Percentiles rank a stretch among this genome's conserved stretches.
Evolutionary conservation across 2,329 filamentous ascomycete genomes (phyloP).

Genomic region (Penicillium sp.): DNA sequence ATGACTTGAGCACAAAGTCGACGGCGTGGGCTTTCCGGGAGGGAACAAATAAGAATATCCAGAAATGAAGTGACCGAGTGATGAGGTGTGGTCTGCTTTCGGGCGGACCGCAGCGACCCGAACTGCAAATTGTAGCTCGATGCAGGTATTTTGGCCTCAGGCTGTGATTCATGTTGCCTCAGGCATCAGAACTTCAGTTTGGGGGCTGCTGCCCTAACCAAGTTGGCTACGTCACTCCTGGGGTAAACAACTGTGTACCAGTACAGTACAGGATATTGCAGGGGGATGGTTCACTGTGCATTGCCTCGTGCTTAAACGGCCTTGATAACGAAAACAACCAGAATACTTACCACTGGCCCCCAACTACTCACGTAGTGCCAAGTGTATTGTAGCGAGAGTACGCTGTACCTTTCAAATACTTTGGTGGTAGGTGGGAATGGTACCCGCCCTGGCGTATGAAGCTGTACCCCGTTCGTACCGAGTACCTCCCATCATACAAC

Average conservation of each 20-base stretch:
- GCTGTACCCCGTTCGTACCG: constrained; percentile 10
- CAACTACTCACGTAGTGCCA: neutral
- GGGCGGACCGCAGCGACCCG: constrained; percentile 23
- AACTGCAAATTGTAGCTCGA: constrained; percentile 16
- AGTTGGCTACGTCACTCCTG: constrained; percentile 24
- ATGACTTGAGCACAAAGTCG: constrained; percentile 28
- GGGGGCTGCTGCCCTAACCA: constrained; percentile 20
- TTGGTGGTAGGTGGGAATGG: constrained; percentile 2
- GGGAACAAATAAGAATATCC: constrained; percentile 26
- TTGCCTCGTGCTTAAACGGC: neutral
- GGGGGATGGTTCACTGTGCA: neutral
- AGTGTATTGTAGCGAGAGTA: neutral
- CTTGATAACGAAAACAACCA: neutral
- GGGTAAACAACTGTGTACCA: constrained; percentile 18
- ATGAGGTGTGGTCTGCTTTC: constrained; percentile 25
- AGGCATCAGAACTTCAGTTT: constrained; percentile 15
- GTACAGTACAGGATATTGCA: constrained; percentile 8
- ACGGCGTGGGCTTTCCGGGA: constrained; percentile 28
- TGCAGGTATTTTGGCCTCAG: neutral
- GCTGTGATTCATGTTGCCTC: constrained; percentile 6
- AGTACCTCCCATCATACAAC: constrained; percentile 7
- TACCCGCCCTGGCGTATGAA: neutral
- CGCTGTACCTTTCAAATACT: neutral
- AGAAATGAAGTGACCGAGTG: constrained; percentile 30
- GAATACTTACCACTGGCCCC: neutral